Evolutionary conservation across 2,329 filamentous ascomycete species (phyloP).

Genomic region (Catunica adiposa): DNA sequence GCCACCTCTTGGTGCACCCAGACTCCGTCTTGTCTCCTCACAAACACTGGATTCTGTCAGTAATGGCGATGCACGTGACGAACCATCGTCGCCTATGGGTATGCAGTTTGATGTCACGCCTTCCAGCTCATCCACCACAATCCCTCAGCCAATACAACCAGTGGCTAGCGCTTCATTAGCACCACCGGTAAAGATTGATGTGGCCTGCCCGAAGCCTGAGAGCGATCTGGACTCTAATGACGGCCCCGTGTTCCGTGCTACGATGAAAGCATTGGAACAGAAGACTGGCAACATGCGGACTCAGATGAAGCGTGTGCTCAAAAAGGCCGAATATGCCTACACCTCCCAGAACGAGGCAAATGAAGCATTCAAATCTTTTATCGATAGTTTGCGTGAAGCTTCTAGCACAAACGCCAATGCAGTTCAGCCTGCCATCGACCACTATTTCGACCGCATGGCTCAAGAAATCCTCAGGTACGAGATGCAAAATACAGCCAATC

Average conservation of each 20-base stretch:
- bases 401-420: constrained; percentile 86
- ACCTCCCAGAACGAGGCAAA: constrained; percentile 69
- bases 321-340: constrained; percentile 80
- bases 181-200: constrained; percentile 58
- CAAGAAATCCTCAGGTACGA: constrained; percentile 80
- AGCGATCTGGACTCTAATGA: constrained; percentile 84
- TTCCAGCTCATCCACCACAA: constrained; percentile 15
- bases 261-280: constrained; percentile 89
- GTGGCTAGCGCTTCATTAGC: constrained; percentile 7
- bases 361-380: constrained; percentile 65
- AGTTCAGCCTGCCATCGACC: constrained; percentile 89
- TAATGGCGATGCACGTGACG: constrained; percentile 44
- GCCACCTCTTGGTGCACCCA: constrained; percentile 34
- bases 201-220: constrained; percentile 68
- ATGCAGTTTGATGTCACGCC: constrained; percentile 22
- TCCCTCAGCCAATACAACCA: constrained; percentile 16
- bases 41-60: constrained; percentile 78
- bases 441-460: constrained; percentile 96
- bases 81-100: constrained; percentile 37
- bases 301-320: constrained; percentile 91
- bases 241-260: constrained; percentile 86
- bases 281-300: constrained; percentile 88
- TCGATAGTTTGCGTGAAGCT: constrained; percentile 73
- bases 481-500: constrained; percentile 61
- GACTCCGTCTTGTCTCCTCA: constrained; percentile 66